Percentiles rank a stretch among this genome's conserved stretches.
phyloP scores from a whole-genome alignment of 257 asterid species.

The Apocynum venetum region DNA sequence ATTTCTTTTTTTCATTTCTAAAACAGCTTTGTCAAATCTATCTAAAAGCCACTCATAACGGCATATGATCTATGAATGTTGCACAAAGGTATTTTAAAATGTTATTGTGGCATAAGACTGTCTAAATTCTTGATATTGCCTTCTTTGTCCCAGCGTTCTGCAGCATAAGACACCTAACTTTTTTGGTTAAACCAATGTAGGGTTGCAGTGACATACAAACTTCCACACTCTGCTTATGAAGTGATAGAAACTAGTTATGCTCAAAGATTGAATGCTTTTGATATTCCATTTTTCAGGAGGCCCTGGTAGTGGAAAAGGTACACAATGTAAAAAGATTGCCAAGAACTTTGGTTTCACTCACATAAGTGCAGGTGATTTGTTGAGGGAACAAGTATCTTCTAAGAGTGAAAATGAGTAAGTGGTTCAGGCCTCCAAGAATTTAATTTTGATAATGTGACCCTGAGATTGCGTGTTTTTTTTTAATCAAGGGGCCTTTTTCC shows the following conservation, averaged over 20 bases:
- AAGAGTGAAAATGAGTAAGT: constrained; percentile 64
- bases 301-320: constrained; percentile 99
- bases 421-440: background rate
- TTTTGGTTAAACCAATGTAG: background rate
- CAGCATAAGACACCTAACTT: background rate
- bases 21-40: background rate
- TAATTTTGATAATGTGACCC: background rate
- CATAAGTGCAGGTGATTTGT: constrained; percentile 93
- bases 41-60: background rate
- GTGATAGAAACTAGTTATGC: constrained; percentile 12
- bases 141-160: background rate
- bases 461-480: background rate
- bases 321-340: constrained; percentile 78
- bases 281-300: constrained; percentile 57
- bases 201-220: background rate
- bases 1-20: background rate
- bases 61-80: background rate
- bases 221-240: background rate
- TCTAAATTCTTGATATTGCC: background rate
- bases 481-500: constrained; percentile 22
- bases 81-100: background rate
- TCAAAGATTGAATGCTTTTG: constrained; percentile 13
- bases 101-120: background rate
- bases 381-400: constrained; percentile 75
- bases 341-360: constrained; percentile 79